Conservation (phyloP, 768 basidiomycete species). For the Macrolepiota dolichaula region DNA sequence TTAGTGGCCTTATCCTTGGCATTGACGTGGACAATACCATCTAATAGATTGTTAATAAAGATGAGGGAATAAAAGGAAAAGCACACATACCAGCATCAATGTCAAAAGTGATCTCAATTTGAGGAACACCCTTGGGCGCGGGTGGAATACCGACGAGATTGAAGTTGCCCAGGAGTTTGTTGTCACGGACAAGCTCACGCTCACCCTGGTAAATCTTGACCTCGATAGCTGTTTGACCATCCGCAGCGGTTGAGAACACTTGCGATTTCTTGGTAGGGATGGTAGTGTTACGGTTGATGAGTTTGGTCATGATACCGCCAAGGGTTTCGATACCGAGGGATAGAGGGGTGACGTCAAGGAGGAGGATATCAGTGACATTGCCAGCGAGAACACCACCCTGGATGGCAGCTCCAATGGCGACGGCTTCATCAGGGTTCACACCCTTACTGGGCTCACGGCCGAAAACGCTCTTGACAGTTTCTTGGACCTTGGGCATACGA, state of each 20-base stretch:
- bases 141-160: conserved; percentile 97
- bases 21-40: conserved; percentile 95
- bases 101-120: conserved; percentile 90
- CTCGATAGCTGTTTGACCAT: conserved; percentile 99
- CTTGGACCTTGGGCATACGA: conserved; percentile 93
- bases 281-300: conserved; percentile 97
- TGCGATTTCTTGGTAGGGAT: conserved; percentile 99
- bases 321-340: conserved; percentile 98
- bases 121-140: conserved; percentile 78
- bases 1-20: conserved; percentile 92
- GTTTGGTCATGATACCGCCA: conserved; percentile 99
- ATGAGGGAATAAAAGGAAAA: neutral
- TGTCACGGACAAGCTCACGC: conserved; percentile 97
- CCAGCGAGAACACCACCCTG: conserved; percentile 98
- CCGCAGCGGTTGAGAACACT: conserved; percentile 97
- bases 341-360: conserved; percentile 93
- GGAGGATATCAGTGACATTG: conserved; percentile 91
- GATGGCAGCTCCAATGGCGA: conserved; percentile 96
- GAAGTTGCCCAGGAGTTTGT: conserved; percentile 99
- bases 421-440: conserved; percentile 99
- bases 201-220: conserved; percentile 99
- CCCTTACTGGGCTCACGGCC: conserved; percentile 97
- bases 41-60: conserved; percentile 28
- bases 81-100: conserved; percentile 80
- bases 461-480: conserved; percentile 92